Evolutionary conservation across 441 rosid species (phyloP), one percentile per base, ranked within the genome.

Genomic region (Omphalea diandra): DNA sequence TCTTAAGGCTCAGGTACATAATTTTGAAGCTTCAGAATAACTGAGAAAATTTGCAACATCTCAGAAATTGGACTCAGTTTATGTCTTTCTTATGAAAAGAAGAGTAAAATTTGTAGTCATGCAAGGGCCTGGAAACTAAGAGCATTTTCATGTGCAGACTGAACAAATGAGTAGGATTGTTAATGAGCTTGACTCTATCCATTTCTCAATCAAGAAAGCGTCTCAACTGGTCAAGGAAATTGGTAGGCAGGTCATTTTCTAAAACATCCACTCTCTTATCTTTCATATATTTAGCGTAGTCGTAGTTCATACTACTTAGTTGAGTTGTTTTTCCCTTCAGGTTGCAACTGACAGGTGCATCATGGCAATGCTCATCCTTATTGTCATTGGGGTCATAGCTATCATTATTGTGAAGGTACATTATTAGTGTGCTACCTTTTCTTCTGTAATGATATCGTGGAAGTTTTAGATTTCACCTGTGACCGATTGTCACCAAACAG

Each of bases 91-190:
- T n/a, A n/a, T n/a, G 36, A 18, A 7, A 22, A 40, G 47, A 64
- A 22, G 3, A 18, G 20, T 14, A 52, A 31, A 55, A 64, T 43
- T 26, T 7, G 10, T 53, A n/a, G 17, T 74, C 40, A 20, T 40
- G 59, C 41, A 54, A 32, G 26, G 75, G 65, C 61, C 14, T 22
- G n/a, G 52, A 43, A 57, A 22, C 69, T 77, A 73, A 83, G 35
- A 67, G 8, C 71, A 63, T 67, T 63, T 68, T 68, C 57, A 0
- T 81, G 35, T 84, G 67, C 86, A 92, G 98, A 94, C 99, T 4
- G 99, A 94, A 72, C 97, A 94, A 88, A 94, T 94, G 98, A 87
- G 94, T 79, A 89, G 96, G 83, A 86, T 94, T 70, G 97, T 94
- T 64, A 92, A 92, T 77, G 99, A 94, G 80, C 85, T 94, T 6